Conservation (phyloP, 495 filamentous ascomycete species). For the Hypoxylon perforatum region DNA sequence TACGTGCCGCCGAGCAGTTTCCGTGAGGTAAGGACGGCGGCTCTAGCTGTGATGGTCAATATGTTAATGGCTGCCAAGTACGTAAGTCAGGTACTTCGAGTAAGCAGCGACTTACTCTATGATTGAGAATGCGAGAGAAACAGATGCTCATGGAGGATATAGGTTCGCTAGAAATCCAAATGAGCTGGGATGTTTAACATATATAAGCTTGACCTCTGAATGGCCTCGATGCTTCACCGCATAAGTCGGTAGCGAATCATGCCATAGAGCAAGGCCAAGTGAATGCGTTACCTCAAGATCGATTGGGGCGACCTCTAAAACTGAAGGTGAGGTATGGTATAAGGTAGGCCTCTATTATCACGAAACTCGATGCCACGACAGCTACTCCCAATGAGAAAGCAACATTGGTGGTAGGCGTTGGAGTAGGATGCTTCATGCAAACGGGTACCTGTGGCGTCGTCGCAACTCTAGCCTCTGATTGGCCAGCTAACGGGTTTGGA, state of each 20-base stretch:
- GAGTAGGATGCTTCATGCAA: slow-evolving; percentile 32
- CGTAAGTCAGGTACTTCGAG: no score
- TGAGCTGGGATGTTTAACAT: slow-evolving; percentile 1
- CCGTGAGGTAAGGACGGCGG: slow-evolving; percentile 7
- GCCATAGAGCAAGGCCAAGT: slow-evolving; percentile 12
- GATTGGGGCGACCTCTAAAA: not conserved
- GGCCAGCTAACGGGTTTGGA: slow-evolving; percentile 22
- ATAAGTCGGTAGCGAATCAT: not conserved
- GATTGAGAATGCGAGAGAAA: not conserved
- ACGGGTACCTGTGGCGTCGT: slow-evolving; percentile 15
- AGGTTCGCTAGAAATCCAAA: slow-evolving; percentile 1
- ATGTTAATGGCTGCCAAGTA: not conserved
- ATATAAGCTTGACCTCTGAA: slow-evolving; percentile 8
- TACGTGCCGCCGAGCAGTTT: not conserved
- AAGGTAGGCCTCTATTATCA: slow-evolving; percentile 1
- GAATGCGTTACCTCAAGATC: slow-evolving; percentile 5
- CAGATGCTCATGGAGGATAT: not conserved
- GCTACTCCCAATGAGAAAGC: slow-evolving; percentile 16
- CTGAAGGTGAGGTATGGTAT: slow-evolving; percentile 13
- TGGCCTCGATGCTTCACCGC: not conserved
- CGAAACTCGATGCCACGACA: slow-evolving; percentile 13
- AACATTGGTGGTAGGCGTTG: slow-evolving; percentile 8
- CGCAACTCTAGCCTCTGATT: slow-evolving; percentile 9
- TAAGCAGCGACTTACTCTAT: not conserved
- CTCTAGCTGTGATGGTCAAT: not conserved